Base-by-base conservation (phyloP, 495 filamentous ascomycete species). In the Oleoguttula mirabilis region DNA sequence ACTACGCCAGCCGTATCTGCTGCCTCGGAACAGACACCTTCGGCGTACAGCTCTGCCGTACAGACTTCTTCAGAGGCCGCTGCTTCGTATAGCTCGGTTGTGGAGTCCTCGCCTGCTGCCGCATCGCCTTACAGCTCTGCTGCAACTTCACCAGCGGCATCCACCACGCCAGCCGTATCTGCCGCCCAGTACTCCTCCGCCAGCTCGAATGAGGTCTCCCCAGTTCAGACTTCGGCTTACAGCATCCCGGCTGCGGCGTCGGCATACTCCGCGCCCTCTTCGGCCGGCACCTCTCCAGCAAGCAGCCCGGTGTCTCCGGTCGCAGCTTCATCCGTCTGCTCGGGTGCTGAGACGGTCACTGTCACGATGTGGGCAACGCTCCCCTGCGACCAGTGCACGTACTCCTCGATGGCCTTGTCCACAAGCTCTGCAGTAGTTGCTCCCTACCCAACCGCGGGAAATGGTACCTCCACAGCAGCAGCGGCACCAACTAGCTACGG, bases 371-470 rank as follows among this genome's bases (percentile, higher is more conserved):
- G 24, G 17, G 39, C 24, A 10, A 41, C 39, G 2, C 25, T 32
- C 17, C 17, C 17, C 28, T 41, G 39, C 21, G 39, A 41, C 3
- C 14, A 17, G 23, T 41, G 39, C 39, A 31, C 39, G 8, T 41
- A 41, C 28, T 41, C 39, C 4, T 41, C 39, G 10, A 32, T n/a
- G n/a, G n/a, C n/a, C n/a, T n/a, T n/a, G n/a, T n/a, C n/a, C n/a
- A n/a, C n/a, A n/a, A 25, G 36, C 21, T 23, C 20, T 21, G 22
- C 7, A n/a, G 20, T 14, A 11, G 36, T 15, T 38, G 36, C 22
- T 3, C 36, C 36, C 12, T 38, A 38, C 36, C 36, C 36, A 20
- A 38, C 36, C 10, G 19, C 20, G 2, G 36, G 20, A 8, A 38
- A 38, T 21, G 21, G 36, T 6, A 38, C n/a, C n/a, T n/a, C n/a